Conservation (phyloP, 2,329 filamentous ascomycete species). For the Sarocladiaceae sp. region DNA sequence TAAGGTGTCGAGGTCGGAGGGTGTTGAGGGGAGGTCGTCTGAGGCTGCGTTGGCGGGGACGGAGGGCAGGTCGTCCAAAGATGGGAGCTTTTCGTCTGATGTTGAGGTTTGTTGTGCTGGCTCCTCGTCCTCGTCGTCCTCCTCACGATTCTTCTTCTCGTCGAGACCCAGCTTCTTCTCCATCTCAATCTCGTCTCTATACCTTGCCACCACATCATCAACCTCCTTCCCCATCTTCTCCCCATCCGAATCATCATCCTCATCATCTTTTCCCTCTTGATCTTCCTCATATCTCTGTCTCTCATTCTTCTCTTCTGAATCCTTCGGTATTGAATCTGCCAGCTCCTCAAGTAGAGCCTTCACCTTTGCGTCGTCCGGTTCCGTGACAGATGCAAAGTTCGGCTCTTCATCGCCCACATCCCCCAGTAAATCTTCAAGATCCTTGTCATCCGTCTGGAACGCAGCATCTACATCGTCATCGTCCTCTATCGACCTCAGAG, state of each 20-base stretch:
- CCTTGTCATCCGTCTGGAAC: constrained; percentile 46
- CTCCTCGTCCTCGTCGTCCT: constrained; percentile 12
- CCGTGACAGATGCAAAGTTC: constrained; percentile 13
- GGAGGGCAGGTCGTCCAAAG: constrained; percentile 32
- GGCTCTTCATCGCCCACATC: constrained; percentile 33
- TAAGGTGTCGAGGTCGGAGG: constrained; percentile 2
- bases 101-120: constrained; percentile 8
- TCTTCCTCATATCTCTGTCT: constrained; percentile 5
- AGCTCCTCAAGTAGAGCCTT: constrained; percentile 33
- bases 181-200: constrained; percentile 72
- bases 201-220: constrained; percentile 66
- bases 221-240: constrained; percentile 42
- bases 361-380: constrained; percentile 28
- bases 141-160: constrained; percentile 13
- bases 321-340: constrained; percentile 27
- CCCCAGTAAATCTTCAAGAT: constrained; percentile 46
- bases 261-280: constrained; percentile 13
- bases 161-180: constrained; percentile 65
- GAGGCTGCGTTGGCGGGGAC: constrained; percentile 37
- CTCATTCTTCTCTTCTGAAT: constrained; percentile 8
- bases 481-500: constrained; percentile 12
- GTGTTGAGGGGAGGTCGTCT: constrained; percentile 26
- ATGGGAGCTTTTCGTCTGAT: constrained; percentile 25
- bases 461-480: constrained; percentile 34
- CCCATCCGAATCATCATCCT: constrained; percentile 45